phyloP scores from a whole-genome alignment of 176 grass and related monocot genomes.

The Lolium rigidum region DNA sequence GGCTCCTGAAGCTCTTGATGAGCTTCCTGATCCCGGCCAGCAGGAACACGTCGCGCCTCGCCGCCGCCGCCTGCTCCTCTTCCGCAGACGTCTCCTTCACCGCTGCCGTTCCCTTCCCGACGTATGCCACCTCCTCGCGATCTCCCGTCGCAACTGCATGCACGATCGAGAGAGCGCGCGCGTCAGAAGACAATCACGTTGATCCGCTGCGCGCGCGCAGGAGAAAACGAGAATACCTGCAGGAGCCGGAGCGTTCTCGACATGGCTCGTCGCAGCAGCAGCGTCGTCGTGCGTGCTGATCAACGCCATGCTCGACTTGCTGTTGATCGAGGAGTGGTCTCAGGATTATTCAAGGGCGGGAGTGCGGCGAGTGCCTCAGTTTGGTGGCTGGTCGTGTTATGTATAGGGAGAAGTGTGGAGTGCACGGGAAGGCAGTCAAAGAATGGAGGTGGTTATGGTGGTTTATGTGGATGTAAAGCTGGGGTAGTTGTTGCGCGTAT shows the following conservation, averaged over 20 bases:
- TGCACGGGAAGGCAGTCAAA: constrained; percentile 71
- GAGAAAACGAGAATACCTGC: constrained; percentile 25
- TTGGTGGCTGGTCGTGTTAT: constrained; percentile 46
- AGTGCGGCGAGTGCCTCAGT: constrained; percentile 36
- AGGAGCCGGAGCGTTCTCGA: neutral
- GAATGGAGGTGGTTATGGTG: constrained; percentile 79
- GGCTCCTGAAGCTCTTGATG: constrained; percentile 78
- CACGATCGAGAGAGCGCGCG: neutral
- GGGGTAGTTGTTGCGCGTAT: constrained; percentile 32
- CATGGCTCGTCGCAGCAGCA: neutral
- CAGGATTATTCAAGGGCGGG: neutral
- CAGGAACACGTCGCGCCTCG: constrained; percentile 49
- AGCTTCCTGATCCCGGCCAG: constrained; percentile 64
- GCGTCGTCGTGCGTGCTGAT: neutral
- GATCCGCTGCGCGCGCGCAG: neutral
- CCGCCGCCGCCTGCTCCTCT: neutral
- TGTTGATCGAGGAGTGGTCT: neutral
- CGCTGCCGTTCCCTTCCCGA: neutral
- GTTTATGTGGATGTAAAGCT: constrained; percentile 51
- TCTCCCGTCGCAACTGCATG: neutral
- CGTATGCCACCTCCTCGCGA: neutral
- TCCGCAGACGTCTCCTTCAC: neutral
- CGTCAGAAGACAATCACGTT: neutral
- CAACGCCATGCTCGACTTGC: constrained; percentile 25
- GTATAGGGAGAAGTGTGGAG: constrained; percentile 61